Base-by-base conservation (phyloP, 306 rosid species). In the Gleditsia sinensis region DNA sequence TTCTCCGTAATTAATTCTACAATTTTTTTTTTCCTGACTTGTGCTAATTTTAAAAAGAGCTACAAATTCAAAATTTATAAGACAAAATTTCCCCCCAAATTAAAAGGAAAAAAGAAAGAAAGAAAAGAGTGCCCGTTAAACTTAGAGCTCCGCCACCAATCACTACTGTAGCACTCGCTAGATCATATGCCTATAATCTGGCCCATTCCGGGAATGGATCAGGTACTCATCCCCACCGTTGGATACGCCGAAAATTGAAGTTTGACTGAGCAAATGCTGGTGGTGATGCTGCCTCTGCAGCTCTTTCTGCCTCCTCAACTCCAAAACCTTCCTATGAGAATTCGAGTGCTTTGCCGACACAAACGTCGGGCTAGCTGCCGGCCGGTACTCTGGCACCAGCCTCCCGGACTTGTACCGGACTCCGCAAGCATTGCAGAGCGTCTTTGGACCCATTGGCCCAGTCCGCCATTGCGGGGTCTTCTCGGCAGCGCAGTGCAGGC, bases 401-500 rank as follows among this genome's bases (percentile, higher is more conserved):
- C 94, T 75, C 1, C 94, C 94, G 7, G 92, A 87, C 67, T 89
- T 89, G 64, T 77, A 89, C 64, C 94, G 80, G 53, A 89, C 94
- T 2, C 94, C 94, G 3, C 94, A 89, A 3, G 94, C 94, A 25
- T 89, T 89, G 73, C 94, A 89, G 0, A 89, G 83, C 0, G 94
- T 89, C 58, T 89, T 89, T 21, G 94, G 91, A 9, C 94, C 94
- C 91, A 87, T 77, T 0, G 94, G 94, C 3, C 94, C 94, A 0
- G 94, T 89, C 4, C 94, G 67, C 94, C 94, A 89, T n/a, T 89
- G 95, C 17, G 95, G 95, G 14, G 95, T 89, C 80, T 89, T 89
- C 60, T 89, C 95, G 3, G 91, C 60, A 0, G 83, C 92, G 30
- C 95, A 89, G 63, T 89, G 95, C 1, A 87, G 80, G 51, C 95